Evolutionary conservation across 495 filamentous ascomycete species (phyloP).

Genomic region (Penicillium pancosmium): DNA sequence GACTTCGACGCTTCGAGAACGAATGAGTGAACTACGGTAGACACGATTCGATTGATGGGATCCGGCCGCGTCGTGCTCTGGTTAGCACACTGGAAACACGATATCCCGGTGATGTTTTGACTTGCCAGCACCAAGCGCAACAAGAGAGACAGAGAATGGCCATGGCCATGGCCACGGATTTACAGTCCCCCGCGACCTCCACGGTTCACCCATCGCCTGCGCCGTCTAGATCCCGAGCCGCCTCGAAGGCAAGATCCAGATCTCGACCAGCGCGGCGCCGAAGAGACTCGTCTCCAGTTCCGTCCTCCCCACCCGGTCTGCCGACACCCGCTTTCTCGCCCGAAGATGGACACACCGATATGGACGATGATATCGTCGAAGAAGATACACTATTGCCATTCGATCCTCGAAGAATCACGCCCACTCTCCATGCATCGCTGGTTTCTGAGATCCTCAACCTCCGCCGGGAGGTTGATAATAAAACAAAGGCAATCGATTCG

Average conservation of each 20-base stretch:
- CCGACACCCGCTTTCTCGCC: slow-evolving; percentile 48
- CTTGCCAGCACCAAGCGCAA: slow-evolving; percentile 8
- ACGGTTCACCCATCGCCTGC: slow-evolving; percentile 58
- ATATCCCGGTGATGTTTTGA: slow-evolving; percentile 26
- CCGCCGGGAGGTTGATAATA: slow-evolving; percentile 85
- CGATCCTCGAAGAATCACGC: slow-evolving; percentile 90
- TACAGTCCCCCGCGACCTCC: slow-evolving; percentile 25
- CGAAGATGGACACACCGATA: slow-evolving; percentile 41
- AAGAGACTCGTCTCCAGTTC: slow-evolving; percentile 62
- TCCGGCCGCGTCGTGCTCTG: slow-evolving; percentile 31
- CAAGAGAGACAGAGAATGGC: slow-evolving; percentile 3
- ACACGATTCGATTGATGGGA: slow-evolving; percentile 23
- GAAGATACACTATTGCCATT: slow-evolving; percentile 78
- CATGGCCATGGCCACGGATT: slow-evolving; percentile 30
- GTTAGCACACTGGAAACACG: slow-evolving; percentile 28
- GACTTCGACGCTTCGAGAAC: neutral
- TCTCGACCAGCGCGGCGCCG: slow-evolving; percentile 55
- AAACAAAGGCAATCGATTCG: slow-evolving; percentile 77
- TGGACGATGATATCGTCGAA: slow-evolving; percentile 60
- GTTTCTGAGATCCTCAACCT: slow-evolving; percentile 91
- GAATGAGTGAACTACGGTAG: slow-evolving; percentile 29
- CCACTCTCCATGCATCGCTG: slow-evolving; percentile 90
- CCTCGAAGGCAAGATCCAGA: slow-evolving; percentile 46
- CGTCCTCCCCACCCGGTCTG: slow-evolving; percentile 64
- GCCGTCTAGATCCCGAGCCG: slow-evolving; percentile 66